Conservation (phyloP, 768 basidiomycete genomes). For the Boletus reticulatus region DNA sequence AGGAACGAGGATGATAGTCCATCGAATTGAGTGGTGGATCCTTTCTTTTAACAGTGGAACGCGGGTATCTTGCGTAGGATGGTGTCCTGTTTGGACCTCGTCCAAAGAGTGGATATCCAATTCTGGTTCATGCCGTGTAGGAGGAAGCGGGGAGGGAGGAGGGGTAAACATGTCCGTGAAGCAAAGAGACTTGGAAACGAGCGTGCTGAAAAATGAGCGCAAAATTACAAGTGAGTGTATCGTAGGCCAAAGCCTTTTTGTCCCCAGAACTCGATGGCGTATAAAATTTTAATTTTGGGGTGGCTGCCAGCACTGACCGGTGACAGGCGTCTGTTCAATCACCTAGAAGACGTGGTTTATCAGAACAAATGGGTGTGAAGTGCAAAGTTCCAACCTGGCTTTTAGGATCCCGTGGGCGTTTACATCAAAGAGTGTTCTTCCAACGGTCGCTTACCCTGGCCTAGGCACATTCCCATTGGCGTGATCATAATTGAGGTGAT, state of each 20-base stretch:
- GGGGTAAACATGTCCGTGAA: constrained; percentile 39
- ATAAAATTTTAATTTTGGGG: not conserved
- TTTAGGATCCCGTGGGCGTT: constrained; percentile 1
- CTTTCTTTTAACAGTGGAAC: constrained; percentile 31
- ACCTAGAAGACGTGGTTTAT: constrained; percentile 7
- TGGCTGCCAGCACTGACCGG: not conserved
- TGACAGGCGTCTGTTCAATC: not conserved
- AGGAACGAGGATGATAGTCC: constrained; percentile 57
- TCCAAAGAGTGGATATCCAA: not conserved
- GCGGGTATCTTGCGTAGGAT: constrained; percentile 1
- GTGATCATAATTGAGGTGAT: constrained; percentile 17
- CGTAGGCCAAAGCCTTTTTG: constrained; percentile 8
- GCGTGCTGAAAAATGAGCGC: constrained; percentile 31
- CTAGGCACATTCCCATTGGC: constrained; percentile 6
- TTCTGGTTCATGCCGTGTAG: constrained; percentile 7
- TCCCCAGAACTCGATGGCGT: not conserved
- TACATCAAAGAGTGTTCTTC: constrained; percentile 1
- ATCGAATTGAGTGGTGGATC: constrained; percentile 38
- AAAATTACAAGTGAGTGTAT: constrained; percentile 9
- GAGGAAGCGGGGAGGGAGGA: constrained; percentile 40
- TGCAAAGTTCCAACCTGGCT: constrained; percentile 6
- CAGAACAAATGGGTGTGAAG: not conserved
- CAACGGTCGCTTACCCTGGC: not conserved
- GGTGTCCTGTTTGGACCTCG: constrained; percentile 1
- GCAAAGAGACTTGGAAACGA: constrained; percentile 19